Percentiles rank a stretch among this genome's conserved stretches.
Evolutionary conservation across 139 green algal species (phyloP).

Genomic region (Tetradesmus obliquus): DNA sequence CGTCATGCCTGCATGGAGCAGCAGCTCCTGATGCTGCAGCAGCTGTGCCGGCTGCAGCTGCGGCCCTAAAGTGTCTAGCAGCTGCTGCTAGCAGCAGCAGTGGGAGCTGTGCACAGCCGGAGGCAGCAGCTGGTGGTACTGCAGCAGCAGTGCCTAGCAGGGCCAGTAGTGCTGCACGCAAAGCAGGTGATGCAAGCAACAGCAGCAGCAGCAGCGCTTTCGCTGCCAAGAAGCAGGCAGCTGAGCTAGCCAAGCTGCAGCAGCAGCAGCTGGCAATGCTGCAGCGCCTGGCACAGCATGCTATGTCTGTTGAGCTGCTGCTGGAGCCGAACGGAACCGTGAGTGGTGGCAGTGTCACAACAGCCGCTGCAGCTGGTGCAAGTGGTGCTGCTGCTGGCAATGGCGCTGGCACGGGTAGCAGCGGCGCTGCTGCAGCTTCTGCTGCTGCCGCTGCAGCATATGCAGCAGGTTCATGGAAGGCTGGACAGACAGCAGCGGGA

Average conservation of each 20-base stretch:
- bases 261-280: slow-evolving; percentile 24
- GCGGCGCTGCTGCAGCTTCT: neutral
- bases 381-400: neutral
- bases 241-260: neutral
- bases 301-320: slow-evolving; percentile 22
- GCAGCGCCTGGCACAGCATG: neutral
- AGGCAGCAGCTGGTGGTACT: neutral
- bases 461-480: neutral
- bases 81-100: neutral
- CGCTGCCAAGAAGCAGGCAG: neutral
- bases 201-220: slow-evolving; percentile 2
- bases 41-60: neutral
- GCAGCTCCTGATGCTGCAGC: neutral
- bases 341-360: neutral
- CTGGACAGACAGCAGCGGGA: neutral
- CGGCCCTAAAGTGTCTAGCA: neutral
- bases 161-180: neutral
- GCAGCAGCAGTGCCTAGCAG: neutral
- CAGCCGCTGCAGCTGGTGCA: neutral
- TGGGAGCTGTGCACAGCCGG: too few species aligned
- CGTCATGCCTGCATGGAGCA: slow-evolving; percentile 2
- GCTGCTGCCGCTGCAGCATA: neutral
- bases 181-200: neutral
- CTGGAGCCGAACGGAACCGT: neutral
- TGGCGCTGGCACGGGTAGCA: neutral